Conservation (phyloP, 1,284 basidiomycete genomes). For the Cryptococcus amylolentus region DNA sequence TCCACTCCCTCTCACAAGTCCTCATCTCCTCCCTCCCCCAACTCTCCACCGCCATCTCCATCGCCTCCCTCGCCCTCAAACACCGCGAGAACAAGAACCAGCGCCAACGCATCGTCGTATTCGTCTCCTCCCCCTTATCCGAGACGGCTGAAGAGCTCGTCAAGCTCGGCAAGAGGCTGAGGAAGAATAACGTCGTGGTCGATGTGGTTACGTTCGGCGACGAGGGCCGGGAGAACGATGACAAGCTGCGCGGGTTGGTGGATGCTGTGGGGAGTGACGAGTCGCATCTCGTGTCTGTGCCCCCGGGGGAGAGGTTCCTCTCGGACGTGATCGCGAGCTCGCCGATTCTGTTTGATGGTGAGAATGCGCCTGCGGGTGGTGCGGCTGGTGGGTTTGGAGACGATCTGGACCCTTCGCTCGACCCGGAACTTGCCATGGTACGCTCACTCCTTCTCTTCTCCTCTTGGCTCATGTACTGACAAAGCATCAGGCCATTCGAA, state of each 20-base stretch:
- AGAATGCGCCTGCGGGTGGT: conserved; percentile 59
- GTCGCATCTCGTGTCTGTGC: conserved; percentile 72
- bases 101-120: conserved; percentile 88
- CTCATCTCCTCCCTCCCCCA: conserved; percentile 77
- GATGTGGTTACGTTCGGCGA: conserved; percentile 76
- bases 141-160: conserved; percentile 70
- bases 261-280: conserved; percentile 23
- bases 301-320: conserved; percentile 72
- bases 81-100: conserved; percentile 98
- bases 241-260: conserved; percentile 47
- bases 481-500: conserved; percentile 72
- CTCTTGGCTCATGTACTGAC: not conserved
- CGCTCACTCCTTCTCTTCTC: conserved; percentile 14
- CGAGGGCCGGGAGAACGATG: conserved; percentile 48
- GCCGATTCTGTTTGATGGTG: conserved; percentile 75
- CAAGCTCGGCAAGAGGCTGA: conserved; percentile 90
- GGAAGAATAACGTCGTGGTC: conserved; percentile 98
- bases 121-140: conserved; percentile 77
- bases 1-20: conserved; percentile 70
- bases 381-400: conserved; percentile 59
- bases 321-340: conserved; percentile 81
- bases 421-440: conserved; percentile 97
- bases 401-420: conserved; percentile 81
- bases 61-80: conserved; percentile 94
- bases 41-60: conserved; percentile 82